Percentiles rank a stretch among this genome's conserved stretches.
Conservation (phyloP, 1,284 basidiomycete genomes). For the Sanghuangporus weigelae region DNA sequence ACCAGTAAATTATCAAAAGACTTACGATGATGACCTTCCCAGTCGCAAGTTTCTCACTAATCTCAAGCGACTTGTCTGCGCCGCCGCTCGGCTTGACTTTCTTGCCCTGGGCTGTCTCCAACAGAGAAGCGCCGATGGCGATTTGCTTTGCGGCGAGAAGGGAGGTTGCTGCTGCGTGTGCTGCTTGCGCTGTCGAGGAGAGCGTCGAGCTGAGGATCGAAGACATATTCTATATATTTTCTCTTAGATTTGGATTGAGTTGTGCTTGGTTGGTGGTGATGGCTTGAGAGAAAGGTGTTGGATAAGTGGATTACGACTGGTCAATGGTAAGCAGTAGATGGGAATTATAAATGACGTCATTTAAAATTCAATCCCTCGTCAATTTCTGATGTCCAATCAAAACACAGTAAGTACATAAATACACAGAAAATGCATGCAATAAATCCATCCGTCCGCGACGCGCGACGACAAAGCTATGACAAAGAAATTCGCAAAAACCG, state of each 20-base stretch:
- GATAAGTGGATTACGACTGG: neutral
- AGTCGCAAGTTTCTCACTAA: conserved; percentile 36
- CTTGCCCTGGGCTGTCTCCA: conserved; percentile 17
- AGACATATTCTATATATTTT: neutral
- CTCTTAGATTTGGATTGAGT: neutral
- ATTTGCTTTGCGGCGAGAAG: conserved; percentile 45
- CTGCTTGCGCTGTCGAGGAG: conserved; percentile 43
- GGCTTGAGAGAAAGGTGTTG: neutral
- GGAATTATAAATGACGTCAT: neutral
- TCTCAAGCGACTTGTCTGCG: conserved; percentile 33
- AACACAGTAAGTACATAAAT: neutral
- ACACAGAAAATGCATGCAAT: neutral
- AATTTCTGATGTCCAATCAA: neutral
- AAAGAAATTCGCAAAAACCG: neutral
- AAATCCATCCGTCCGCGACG: too few species aligned
- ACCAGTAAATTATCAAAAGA: conserved; percentile 5
- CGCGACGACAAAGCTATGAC: neutral
- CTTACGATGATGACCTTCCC: conserved; percentile 72
- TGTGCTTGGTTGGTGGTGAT: neutral
- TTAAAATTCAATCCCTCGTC: neutral
- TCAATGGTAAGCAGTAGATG: neutral
- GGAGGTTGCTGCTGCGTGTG: conserved; percentile 48
- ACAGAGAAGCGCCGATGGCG: conserved; percentile 42
- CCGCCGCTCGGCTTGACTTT: conserved; percentile 4
- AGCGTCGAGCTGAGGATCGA: conserved; percentile 43